Evolutionary conservation across 148 eudicot species (phyloP).

Genomic region (Vaccinium corymbosum): DNA sequence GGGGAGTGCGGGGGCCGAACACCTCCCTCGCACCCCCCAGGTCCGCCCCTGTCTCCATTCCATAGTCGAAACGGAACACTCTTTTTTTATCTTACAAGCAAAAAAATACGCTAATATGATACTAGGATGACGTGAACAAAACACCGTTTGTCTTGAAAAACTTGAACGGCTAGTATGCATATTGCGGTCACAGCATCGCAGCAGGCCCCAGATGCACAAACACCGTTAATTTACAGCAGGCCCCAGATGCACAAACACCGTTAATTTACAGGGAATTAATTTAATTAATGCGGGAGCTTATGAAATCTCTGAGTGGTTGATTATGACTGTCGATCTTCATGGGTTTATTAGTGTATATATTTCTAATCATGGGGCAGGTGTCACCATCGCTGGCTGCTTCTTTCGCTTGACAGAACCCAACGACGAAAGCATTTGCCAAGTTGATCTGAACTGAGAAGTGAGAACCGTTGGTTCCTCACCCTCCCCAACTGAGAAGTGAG

Average conservation of each 20-base stretch:
- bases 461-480: conserved; percentile 5
- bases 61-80: too few species aligned
- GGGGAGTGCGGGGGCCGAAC: too few species aligned
- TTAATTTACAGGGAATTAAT: not conserved
- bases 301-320: not conserved
- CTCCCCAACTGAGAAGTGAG: not conserved
- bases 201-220: not conserved
- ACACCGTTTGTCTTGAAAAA: too few species aligned
- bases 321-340: not conserved
- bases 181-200: too few species aligned
- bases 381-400: not conserved
- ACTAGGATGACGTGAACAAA: too few species aligned
- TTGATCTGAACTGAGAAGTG: not conserved
- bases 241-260: not conserved
- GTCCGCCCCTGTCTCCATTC: too few species aligned
- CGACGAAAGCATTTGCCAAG: not conserved
- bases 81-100: too few species aligned
- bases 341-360: not conserved
- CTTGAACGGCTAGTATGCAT: too few species aligned
- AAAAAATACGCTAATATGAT: too few species aligned
- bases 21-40: too few species aligned
- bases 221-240: not conserved
- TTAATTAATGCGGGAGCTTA: not conserved
- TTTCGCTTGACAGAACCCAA: not conserved
- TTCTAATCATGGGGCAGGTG: not conserved